phyloP scores from a whole-genome alignment of 208 protist genomes.

The Wallacemonas collosoma region DNA sequence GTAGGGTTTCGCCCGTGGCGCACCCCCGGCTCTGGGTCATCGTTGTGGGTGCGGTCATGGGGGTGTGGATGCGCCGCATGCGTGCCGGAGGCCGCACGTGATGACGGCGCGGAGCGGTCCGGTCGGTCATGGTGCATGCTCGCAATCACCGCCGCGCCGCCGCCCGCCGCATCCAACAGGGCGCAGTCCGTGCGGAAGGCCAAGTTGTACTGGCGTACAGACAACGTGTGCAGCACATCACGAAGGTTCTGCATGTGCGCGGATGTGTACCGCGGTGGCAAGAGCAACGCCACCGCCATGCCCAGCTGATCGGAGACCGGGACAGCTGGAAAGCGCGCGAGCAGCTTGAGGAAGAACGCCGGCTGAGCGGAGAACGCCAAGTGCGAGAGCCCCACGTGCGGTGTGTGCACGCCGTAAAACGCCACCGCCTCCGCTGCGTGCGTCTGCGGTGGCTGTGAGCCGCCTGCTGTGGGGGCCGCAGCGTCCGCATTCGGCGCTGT shows the following conservation, averaged over 20 bases:
- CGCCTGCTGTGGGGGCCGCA: background rate
- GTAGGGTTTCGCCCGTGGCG: no score
- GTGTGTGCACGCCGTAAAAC: background rate
- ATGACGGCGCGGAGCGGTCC: background rate
- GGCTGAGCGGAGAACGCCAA: conserved; percentile 30
- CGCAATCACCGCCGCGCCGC: background rate
- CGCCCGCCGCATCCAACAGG: conserved; percentile 7
- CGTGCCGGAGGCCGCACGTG: conserved; percentile 1
- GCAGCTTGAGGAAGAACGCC: conserved; percentile 32
- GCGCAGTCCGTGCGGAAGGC: conserved; percentile 7
- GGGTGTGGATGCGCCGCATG: no score
- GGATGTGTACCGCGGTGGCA: conserved; percentile 42
- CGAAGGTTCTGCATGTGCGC: conserved; percentile 36
- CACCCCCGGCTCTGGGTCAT: no score
- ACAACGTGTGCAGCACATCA: conserved; percentile 44
- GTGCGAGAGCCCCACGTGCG: conserved; percentile 12
- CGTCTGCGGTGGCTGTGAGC: no score
- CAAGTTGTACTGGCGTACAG: conserved; percentile 45
- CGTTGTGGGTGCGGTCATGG: no score
- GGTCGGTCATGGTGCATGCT: background rate
- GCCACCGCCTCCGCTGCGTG: background rate
- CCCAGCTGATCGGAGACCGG: conserved; percentile 56
- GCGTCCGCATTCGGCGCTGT: background rate
- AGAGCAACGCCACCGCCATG: conserved; percentile 49
- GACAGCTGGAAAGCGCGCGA: conserved; percentile 39